Evolutionary conservation across 345 rosid genomes (phyloP).

Genomic region (Tarenaya hassleriana): DNA sequence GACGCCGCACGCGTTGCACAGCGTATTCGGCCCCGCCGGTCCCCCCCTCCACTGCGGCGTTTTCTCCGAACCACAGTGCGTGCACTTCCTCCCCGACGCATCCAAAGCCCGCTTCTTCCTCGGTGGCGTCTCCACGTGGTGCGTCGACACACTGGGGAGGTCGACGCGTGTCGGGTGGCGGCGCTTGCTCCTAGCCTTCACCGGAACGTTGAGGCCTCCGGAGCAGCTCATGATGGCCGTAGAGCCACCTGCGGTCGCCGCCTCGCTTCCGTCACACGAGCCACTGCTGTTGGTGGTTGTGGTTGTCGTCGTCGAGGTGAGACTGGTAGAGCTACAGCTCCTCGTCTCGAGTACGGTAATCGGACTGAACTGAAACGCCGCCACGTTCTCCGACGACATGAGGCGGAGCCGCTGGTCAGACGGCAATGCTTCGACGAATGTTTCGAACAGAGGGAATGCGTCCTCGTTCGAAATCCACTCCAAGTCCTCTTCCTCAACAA

Average conservation of each 20-base stretch:
- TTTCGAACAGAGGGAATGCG: conserved; percentile 62
- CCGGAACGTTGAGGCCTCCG: conserved; percentile 38
- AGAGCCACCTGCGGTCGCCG: background rate
- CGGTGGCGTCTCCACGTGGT: conserved; percentile 12
- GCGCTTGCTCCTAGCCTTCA: conserved; percentile 60
- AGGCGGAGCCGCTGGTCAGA: conserved; percentile 17
- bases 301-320: conserved; percentile 15
- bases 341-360: conserved; percentile 63
- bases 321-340: conserved; percentile 30
- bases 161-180: conserved; percentile 34
- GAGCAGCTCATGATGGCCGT: conserved; percentile 34
- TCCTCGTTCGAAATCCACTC: conserved; percentile 80
- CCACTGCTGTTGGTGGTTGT: conserved; percentile 33
- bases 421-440: conserved; percentile 37
- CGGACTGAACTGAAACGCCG: conserved; percentile 45
- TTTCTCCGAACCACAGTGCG: conserved; percentile 74
- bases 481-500: conserved; percentile 57
- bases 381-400: conserved; percentile 20
- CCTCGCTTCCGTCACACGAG: conserved; percentile 19
- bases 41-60: conserved; percentile 95
- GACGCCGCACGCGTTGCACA: conserved; percentile 87
- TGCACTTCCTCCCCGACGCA: conserved; percentile 63
- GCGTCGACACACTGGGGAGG: conserved; percentile 24
- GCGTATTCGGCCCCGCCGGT: conserved; percentile 68
- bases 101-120: conserved; percentile 32